phyloP scores from a whole-genome alignment of 2,329 filamentous ascomycete genomes.

The Harringtonia aguacate region DNA sequence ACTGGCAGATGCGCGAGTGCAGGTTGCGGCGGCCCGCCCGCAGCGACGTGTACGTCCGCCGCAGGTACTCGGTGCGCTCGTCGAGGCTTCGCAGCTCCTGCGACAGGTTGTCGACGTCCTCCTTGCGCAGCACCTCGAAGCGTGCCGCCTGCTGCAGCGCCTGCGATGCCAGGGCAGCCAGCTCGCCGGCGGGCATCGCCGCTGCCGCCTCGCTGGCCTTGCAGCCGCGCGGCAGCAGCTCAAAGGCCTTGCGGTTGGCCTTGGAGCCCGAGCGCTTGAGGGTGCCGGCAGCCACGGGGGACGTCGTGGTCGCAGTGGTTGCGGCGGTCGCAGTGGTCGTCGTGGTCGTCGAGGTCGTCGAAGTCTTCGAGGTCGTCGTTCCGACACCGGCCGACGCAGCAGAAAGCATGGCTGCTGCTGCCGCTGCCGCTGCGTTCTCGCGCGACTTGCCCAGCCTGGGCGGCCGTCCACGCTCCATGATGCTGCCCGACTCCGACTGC shows the following conservation, averaged over 20 bases:
- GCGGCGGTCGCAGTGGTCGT: background rate
- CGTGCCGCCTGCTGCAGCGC: constrained; percentile 50
- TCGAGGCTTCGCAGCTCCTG: constrained; percentile 67
- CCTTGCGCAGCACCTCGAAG: constrained; percentile 52
- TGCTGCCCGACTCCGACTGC: constrained; percentile 45
- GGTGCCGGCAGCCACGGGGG: constrained; percentile 19
- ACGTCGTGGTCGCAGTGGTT: background rate
- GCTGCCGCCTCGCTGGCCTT: constrained; percentile 39
- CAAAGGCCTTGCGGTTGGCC: constrained; percentile 42
- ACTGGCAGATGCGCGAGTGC: constrained; percentile 66
- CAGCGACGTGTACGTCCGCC: constrained; percentile 65
- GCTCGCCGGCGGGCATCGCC: constrained; percentile 36
- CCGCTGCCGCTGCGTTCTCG: constrained; percentile 1
- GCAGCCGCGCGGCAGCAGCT: constrained; percentile 49
- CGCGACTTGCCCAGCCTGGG: constrained; percentile 34
- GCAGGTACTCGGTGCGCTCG: constrained; percentile 67
- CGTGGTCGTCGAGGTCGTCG: background rate
- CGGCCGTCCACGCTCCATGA: constrained; percentile 52
- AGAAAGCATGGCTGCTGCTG: constrained; percentile 2
- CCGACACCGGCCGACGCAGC: background rate
- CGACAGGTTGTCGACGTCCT: constrained; percentile 55
- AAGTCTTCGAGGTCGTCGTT: background rate
- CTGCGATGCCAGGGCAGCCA: constrained; percentile 43
- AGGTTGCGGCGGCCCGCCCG: constrained; percentile 67
- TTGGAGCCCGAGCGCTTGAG: constrained; percentile 29